Percentiles rank a stretch among this genome's conserved stretches.
Evolutionary conservation across 2,329 filamentous ascomycete species (phyloP).

Genomic region (Fusarium sp.): DNA sequence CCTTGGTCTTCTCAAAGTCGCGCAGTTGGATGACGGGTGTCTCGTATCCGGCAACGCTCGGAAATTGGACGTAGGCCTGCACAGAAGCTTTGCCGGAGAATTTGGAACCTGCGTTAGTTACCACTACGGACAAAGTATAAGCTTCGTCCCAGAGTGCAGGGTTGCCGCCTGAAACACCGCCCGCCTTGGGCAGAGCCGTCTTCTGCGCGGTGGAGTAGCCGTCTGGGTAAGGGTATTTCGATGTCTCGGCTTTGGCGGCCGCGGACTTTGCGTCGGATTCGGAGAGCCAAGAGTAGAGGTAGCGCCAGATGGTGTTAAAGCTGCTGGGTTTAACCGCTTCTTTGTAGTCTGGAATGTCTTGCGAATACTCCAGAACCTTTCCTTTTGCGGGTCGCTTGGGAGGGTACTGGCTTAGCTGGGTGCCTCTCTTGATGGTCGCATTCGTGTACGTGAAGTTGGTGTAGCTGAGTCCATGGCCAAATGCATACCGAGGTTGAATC

Average conservation of each 20-base stretch:
- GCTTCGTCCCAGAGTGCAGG: conserved; percentile 67
- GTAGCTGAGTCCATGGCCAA: conserved; percentile 87
- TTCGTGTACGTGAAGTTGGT: conserved; percentile 73
- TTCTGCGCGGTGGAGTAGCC: conserved; percentile 67
- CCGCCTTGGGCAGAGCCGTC: conserved; percentile 60
- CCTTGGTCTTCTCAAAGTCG: conserved; percentile 74
- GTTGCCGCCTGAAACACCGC: conserved; percentile 76
- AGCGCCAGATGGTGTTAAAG: conserved; percentile 70
- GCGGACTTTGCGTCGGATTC: conserved; percentile 52
- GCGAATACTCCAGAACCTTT: conserved; percentile 58
- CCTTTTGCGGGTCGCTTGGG: conserved; percentile 48
- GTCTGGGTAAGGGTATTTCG: conserved; percentile 68
- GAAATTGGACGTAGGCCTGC: conserved; percentile 58
- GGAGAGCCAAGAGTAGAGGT: conserved; percentile 74
- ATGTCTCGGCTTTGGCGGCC: conserved; percentile 46
- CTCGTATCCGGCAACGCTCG: conserved; percentile 55
- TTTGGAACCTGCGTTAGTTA: conserved; percentile 62
- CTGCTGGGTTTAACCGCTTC: conserved; percentile 66
- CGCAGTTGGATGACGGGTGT: conserved; percentile 75
- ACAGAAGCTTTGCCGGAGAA: conserved; percentile 56
- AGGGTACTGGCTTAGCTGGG: conserved; percentile 52
- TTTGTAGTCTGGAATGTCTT: conserved; percentile 60
- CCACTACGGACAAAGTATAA: conserved; percentile 55
- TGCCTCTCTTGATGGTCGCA: conserved; percentile 57
- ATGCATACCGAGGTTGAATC: conserved; percentile 82